Conservation (phyloP, 2,329 filamentous ascomycete species). For the Hypoxylon sp. region DNA sequence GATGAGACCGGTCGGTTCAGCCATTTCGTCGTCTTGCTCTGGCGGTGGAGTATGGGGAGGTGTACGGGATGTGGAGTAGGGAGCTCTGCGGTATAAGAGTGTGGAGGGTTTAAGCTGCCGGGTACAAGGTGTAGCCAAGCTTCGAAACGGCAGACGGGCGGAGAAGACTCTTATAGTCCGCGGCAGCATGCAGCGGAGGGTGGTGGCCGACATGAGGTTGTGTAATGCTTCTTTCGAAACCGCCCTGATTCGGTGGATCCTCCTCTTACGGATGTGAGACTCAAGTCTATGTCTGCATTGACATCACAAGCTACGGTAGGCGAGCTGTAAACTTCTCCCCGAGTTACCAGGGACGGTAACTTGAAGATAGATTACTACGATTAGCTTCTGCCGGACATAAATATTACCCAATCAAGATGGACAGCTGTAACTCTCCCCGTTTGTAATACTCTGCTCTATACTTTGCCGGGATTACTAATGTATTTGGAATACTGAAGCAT, state of each 20-base stretch:
- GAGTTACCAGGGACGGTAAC: background rate
- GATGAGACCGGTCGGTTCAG: conserved; percentile 67
- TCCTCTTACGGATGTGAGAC: background rate
- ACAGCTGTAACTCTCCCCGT: background rate
- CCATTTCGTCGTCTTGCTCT: conserved; percentile 47
- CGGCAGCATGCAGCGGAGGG: conserved; percentile 25
- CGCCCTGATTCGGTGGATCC: conserved; percentile 4
- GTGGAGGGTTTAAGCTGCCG: background rate
- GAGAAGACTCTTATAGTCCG: conserved; percentile 45
- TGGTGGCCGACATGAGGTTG: conserved; percentile 37
- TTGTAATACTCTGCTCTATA: background rate
- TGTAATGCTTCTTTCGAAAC: background rate
- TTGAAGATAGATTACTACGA: conserved; percentile 2
- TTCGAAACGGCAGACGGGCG: conserved; percentile 26
- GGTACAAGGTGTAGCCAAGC: conserved; percentile 4
- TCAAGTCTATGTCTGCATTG: conserved; percentile 10
- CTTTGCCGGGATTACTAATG: background rate
- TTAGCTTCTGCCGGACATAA: background rate
- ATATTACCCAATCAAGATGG: conserved; percentile 1
- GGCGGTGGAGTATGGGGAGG: conserved; percentile 24
- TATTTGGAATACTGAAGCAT: conserved; percentile 7
- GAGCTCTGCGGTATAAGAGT: conserved; percentile 14
- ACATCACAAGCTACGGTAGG: conserved; percentile 3
- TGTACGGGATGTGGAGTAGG: conserved; percentile 40
- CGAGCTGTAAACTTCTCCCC: background rate